Conservation (phyloP, 768 basidiomycete species). For the Floccularia luteovirens region DNA sequence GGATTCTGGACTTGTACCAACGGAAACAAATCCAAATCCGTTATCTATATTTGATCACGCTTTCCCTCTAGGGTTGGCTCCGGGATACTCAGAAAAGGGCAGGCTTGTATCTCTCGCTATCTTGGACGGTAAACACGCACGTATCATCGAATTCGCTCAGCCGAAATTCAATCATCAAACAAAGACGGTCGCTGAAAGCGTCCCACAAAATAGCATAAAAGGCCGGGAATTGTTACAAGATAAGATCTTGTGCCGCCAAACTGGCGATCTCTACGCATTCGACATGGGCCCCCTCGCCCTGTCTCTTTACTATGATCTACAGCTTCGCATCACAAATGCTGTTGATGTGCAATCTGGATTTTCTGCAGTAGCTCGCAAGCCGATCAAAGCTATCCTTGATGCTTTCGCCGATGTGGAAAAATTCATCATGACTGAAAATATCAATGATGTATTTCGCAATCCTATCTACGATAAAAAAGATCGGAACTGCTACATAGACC, state of each 20-base stretch:
- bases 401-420: conserved; percentile 29
- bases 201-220: conserved; percentile 8
- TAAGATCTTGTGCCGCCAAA: conserved; percentile 33
- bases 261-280: conserved; percentile 43
- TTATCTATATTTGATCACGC: no score
- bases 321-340: conserved; percentile 36
- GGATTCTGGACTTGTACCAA: no score
- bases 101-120: conserved; percentile 39
- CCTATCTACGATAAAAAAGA: conserved; percentile 24
- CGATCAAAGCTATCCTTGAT: conserved; percentile 30
- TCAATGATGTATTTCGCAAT: conserved; percentile 27
- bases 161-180: conserved; percentile 7
- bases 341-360: conserved; percentile 53
- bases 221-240: conserved; percentile 27
- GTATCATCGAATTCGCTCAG: conserved; percentile 24
- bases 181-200: background rate
- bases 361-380: conserved; percentile 27
- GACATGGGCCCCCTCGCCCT: conserved; percentile 44
- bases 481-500: conserved; percentile 21
- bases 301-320: conserved; percentile 33
- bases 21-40: no score
- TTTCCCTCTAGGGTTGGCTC: conserved; percentile 46
- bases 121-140: conserved; percentile 25
- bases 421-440: conserved; percentile 27
- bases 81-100: conserved; percentile 36